Base-by-base conservation (phyloP, 371 early-diverging fungal species). In the Cokeromyces recurvatus region DNA sequence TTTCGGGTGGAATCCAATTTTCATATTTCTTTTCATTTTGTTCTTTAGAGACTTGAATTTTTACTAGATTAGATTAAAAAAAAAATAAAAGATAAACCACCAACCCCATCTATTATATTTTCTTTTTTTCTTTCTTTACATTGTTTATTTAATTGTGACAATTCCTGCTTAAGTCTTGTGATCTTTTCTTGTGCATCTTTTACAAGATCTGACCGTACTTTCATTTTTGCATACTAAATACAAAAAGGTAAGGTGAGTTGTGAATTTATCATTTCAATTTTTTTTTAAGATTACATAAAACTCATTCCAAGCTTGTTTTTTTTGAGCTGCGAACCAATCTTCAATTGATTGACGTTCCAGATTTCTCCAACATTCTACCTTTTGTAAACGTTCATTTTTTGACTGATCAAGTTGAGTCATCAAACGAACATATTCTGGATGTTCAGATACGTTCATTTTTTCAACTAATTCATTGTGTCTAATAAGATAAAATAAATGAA, bases 201-300 rank as follows among this genome's bases (percentile, higher is more conserved):
- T 2, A 54, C 40, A 20, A 59, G 51, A 22, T 46, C 45, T 42
- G 54, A 44, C 15, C 59, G 49, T 32, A 45, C 47, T 35, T 50
- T 53, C 32, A 48, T 43, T 27, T 49, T 44, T 36, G 49, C 51
- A 50, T 43, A 48, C 59, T 59, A 53, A 10, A 23, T 9, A 45
- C n/a, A n/a, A n/a, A n/a, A n/a, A n/a, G n/a, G n/a, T n/a, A n/a
- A n/a, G n/a, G n/a, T n/a, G n/a, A n/a, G n/a, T n/a, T 14, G 22
- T n/a, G 21, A 12, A 31, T 16, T 15, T 47, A 43, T 31, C 11
- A 37, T n/a, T n/a, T n/a, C n/a, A n/a, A n/a, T n/a, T n/a, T n/a
- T n/a, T n/a, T n/a, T n/a, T n/a, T n/a, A n/a, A n/a, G n/a, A n/a
- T 54, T 63, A 63, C 63, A 44, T 58, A 51, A 38, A 48, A 63